Conservation (phyloP, 495 filamentous ascomycete genomes). For the Neurospora pannonica region DNA sequence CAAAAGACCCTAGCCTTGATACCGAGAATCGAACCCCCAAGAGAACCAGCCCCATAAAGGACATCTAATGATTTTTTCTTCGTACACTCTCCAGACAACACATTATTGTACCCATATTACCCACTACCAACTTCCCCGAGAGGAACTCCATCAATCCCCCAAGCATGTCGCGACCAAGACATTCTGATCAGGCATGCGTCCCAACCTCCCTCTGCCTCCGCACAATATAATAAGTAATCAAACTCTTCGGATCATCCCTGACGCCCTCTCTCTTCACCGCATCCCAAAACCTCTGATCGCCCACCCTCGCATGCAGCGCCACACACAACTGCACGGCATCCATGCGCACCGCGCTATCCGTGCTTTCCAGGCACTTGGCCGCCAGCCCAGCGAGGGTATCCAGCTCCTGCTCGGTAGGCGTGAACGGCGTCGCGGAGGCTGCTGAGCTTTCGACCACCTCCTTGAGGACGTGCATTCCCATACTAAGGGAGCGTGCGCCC, state of each 20-base stretch:
- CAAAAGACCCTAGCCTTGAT: not conserved
- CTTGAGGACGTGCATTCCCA: slow-evolving; percentile 53
- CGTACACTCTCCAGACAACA: not conserved
- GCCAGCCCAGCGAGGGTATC: slow-evolving; percentile 45
- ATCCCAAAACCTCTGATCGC: slow-evolving; percentile 56
- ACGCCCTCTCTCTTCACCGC: slow-evolving; percentile 43
- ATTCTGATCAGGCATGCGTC: no score
- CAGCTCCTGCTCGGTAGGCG: slow-evolving; percentile 34
- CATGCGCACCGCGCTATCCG: slow-evolving; percentile 70
- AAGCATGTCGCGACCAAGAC: no score
- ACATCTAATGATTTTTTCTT: not conserved
- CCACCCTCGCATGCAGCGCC: slow-evolving; percentile 57
- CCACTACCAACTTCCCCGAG: not conserved
- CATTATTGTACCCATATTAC: not conserved
- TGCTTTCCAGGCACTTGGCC: slow-evolving; percentile 52
- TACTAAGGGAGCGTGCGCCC: slow-evolving; percentile 31
- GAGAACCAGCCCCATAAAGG: not conserved
- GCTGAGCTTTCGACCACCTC: slow-evolving; percentile 32
- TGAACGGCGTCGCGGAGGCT: slow-evolving; percentile 22
- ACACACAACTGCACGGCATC: slow-evolving; percentile 71
- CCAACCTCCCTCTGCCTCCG: slow-evolving; percentile 44
- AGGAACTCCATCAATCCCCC: not conserved
- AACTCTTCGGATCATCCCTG: slow-evolving; percentile 57
- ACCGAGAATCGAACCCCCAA: not conserved
- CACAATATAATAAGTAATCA: slow-evolving; percentile 78